Evolutionary conservation across 2,329 filamentous ascomycete genomes (phyloP), one percentile per base, ranked within the genome.

Genomic region (Hymenoscyphus fraxineus): DNA sequence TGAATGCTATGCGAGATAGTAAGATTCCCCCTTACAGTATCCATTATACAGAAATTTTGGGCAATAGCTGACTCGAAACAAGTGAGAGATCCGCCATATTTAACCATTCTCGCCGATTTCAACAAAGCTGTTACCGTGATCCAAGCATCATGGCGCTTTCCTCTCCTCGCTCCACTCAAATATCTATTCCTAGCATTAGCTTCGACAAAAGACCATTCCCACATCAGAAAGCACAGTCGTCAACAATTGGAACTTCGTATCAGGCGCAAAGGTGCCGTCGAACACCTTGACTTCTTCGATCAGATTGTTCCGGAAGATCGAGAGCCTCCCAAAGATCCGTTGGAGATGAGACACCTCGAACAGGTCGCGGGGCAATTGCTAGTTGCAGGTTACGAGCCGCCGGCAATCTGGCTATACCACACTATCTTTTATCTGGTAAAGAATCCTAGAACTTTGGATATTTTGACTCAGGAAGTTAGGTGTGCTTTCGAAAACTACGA

Each of bases 1-100:
- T 63, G 65, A 38, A 60, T 15, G n/a, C 54, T 6, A 56, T 65
- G 60, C 58, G 35, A 61, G 63, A 63, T 19, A 16, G 58, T 63
- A 63, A 63, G 58, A 47, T 15, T 13, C 10, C 40, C 40, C 40
- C 40, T 41, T 12, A 16, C 15, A 6, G 27, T 3, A 27, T 27
- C 27, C 27, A 27, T 27, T 27, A 27, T 41, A n/a, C 6, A 16
- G 12, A 16, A 41, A 41, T 1, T 16, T n/a, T 16, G 13, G 3
- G 6, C 15, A n/a, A 41, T 6, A 41, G 10, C 15, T 41, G 15
- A 41, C 40, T 2, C 16, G 2, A 13, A 41, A 41, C 12, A 16
- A 62, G 60, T 32, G 61, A 62, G 38, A 47, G 38, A 39, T 27
- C 22, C 38, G 2, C 54, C 19, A 2, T 38, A 51, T 32, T 27